phyloP scores from a whole-genome alignment of 2,329 filamentous ascomycete species.

The Fusarium globosum region DNA sequence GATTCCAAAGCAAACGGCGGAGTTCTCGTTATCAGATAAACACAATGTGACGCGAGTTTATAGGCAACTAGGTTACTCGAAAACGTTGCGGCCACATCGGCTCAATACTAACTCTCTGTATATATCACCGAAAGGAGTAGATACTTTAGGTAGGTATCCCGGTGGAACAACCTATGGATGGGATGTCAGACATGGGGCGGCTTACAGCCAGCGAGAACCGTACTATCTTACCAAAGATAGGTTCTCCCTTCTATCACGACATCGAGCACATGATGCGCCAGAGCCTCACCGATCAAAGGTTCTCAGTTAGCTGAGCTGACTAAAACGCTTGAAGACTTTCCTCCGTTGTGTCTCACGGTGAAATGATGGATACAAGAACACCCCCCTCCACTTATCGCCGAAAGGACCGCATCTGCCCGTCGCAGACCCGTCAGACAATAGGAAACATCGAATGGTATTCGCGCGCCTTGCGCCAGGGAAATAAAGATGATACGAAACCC shows the following conservation, averaged over 20 bases:
- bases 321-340: constrained; percentile 5
- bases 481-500: not conserved
- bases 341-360: not conserved
- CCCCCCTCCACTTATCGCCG: constrained; percentile 31
- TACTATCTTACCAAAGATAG: not conserved
- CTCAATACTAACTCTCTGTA: not conserved
- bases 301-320: constrained; percentile 1
- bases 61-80: not conserved
- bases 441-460: constrained; percentile 6
- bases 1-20: constrained; percentile 13
- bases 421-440: constrained; percentile 15
- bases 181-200: not conserved
- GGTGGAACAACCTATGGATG: not conserved
- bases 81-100: not conserved
- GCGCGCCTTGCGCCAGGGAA: constrained; percentile 17
- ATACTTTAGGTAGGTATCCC: not conserved
- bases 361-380: constrained; percentile 5
- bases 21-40: not conserved
- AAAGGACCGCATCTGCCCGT: constrained; percentile 37
- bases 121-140: not conserved
- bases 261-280: constrained; percentile 23
- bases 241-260: constrained; percentile 18
- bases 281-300: constrained; percentile 12
- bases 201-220: constrained; percentile 15
- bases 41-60: not conserved